phyloP scores from a whole-genome alignment of 2,329 filamentous ascomycete genomes.

The Myriosclerotinia duriaeana region DNA sequence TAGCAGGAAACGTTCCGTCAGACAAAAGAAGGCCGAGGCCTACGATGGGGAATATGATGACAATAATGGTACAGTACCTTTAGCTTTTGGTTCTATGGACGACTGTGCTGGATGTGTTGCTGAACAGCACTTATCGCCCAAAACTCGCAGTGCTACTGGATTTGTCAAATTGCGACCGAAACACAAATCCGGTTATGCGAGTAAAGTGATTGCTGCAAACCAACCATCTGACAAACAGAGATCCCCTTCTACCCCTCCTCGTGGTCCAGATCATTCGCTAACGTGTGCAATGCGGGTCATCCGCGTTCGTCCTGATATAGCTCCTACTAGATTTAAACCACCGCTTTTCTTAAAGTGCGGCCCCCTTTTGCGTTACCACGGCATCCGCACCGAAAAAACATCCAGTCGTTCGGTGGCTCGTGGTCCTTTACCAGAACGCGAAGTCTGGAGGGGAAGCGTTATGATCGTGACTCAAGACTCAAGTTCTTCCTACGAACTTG shows the following conservation, averaged over 20 bases:
- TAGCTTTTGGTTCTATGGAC: slow-evolving; percentile 25
- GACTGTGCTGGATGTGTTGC: slow-evolving; percentile 29
- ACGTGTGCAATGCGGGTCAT: slow-evolving; percentile 42
- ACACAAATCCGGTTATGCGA: slow-evolving; percentile 23
- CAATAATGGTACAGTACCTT: slow-evolving; percentile 49
- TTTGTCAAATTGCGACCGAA: slow-evolving; percentile 21
- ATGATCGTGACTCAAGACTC: slow-evolving; percentile 93
- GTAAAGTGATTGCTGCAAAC: slow-evolving; percentile 20
- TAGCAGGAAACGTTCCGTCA: slow-evolving; percentile 44
- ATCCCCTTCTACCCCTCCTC: slow-evolving; percentile 6
- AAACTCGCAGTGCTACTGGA: slow-evolving; percentile 12
- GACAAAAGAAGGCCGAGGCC: slow-evolving; percentile 54
- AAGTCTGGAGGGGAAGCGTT: slow-evolving; percentile 89
- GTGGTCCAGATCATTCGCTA: slow-evolving; percentile 38
- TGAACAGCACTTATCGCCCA: slow-evolving; percentile 20
- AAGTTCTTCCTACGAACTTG: slow-evolving; percentile 76
- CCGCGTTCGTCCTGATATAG: slow-evolving; percentile 41
- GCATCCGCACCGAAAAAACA: slow-evolving; percentile 64
- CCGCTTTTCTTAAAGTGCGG: slow-evolving; percentile 84
- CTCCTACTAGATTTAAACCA: slow-evolving; percentile 75
- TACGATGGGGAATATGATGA: slow-evolving; percentile 70
- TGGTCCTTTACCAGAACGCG: slow-evolving; percentile 53
- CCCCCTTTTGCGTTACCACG: slow-evolving; percentile 85
- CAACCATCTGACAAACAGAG: slow-evolving; percentile 17
- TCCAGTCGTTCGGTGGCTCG: slow-evolving; percentile 42